A percentile compares a stretch with the other conserved stretches of the same genome.
Conservation (phyloP, 768 basidiomycete genomes). For the Paxillus rubicundulus region DNA sequence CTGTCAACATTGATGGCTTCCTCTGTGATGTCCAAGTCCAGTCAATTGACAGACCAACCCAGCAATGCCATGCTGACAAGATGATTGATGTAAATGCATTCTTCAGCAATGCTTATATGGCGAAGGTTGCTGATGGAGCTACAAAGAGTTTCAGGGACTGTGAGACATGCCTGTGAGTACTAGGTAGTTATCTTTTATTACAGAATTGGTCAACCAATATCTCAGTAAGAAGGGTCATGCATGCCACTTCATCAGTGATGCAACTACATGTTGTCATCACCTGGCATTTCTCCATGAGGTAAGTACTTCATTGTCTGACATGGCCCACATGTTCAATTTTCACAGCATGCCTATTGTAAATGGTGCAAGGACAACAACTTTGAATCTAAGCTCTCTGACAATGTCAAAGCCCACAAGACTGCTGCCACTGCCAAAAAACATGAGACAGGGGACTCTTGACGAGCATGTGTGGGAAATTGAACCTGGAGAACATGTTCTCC, state of each 20-base stretch:
- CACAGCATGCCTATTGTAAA: conserved; percentile 21
- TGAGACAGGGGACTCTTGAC: conserved; percentile 23
- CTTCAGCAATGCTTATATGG: not conserved
- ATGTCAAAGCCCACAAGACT: conserved; percentile 19
- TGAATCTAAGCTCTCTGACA: conserved; percentile 29
- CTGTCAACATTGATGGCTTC: conserved; percentile 9
- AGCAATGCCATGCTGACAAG: not conserved
- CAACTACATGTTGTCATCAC: not conserved
- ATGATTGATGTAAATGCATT: not conserved
- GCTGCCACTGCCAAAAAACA: not conserved
- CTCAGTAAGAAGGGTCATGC: not conserved
- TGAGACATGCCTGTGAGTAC: not conserved
- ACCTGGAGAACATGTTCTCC: conserved; percentile 17
- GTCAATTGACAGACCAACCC: not conserved
- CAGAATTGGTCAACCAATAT: not conserved
- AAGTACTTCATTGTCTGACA: not conserved
- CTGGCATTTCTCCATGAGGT: not conserved
- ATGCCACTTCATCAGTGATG: not conserved
- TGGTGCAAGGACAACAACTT: conserved; percentile 29
- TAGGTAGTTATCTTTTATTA: not conserved
- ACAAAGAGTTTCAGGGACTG: not conserved
- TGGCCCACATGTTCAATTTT: not conserved
- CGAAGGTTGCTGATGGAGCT: not conserved
- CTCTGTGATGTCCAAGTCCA: conserved; percentile 13
- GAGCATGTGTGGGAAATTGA: conserved; percentile 20